These are phyloP conservation scores for Botrytis sinoallii DNA, from an alignment of 2,329 filamentous ascomycete genomes.

Conservation along the genomic window DNA sequence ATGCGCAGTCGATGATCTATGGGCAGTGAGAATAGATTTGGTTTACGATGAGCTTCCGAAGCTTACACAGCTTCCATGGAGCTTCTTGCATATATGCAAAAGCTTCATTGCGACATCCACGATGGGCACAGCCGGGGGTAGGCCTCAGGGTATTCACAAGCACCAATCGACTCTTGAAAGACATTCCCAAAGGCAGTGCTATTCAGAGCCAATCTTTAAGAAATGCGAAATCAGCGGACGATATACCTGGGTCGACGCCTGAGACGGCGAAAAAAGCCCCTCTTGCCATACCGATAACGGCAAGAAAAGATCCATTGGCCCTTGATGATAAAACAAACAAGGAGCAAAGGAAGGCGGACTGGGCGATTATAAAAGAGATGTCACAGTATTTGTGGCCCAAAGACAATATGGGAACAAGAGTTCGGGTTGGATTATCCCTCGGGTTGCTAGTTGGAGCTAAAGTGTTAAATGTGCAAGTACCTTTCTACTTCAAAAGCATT, in stretches of 20 bases:
- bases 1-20: constrained; percentile 24
- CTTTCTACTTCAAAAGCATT: constrained; percentile 98
- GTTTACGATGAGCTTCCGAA: constrained; percentile 34
- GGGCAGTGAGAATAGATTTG: constrained; percentile 14
- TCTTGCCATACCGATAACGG: constrained; percentile 22
- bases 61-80: constrained; percentile 31
- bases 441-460: constrained; percentile 84
- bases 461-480: constrained; percentile 94
- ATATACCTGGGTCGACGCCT: constrained; percentile 27
- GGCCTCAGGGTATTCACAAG: constrained; percentile 36
- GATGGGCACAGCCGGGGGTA: constrained; percentile 28
- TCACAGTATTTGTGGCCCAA: constrained; percentile 94
- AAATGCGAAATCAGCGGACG: constrained; percentile 26
- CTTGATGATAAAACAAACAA: constrained; percentile 66
- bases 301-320: constrained; percentile 55
- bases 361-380: constrained; percentile 99
- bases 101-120: constrained; percentile 25
- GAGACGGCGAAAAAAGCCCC: constrained; percentile 29
- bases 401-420: constrained; percentile 75
- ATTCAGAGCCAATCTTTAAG: constrained; percentile 28
- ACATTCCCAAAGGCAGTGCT: constrained; percentile 26
- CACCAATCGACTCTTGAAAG: constrained; percentile 28
- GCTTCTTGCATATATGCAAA: constrained; percentile 33
- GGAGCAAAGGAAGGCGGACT: constrained; percentile 93
- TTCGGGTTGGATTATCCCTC: constrained; percentile 83